Evolutionary conservation across 805 yeast species (phyloP), one percentile per base, ranked within the genome.

Genomic region (Pachysolen tannophilus): DNA sequence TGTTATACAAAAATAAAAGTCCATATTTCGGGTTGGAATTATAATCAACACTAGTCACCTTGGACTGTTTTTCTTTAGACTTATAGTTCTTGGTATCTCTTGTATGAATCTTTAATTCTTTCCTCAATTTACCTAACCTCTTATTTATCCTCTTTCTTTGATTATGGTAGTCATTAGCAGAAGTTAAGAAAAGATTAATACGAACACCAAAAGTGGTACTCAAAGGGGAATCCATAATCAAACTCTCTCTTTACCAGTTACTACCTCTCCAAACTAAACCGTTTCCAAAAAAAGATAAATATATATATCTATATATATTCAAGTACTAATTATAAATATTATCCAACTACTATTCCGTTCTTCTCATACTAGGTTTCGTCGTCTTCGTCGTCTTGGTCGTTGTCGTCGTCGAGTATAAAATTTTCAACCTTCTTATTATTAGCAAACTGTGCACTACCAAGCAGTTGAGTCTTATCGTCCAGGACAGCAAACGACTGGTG

Each of bases 121-220:
- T 78, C 49, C 90, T 84, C 43, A 83, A 60, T 39, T 73, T 74
- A 37, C 71, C 72, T 37, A 87, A 54, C 38, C 72, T 67, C 43
- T 74, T 70, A 40, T 78, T 75, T 36, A 79, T 53, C 45, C 76
- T 68, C 35, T 64, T 67, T 50, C 94, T 78, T 47, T 82, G 81
- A 44, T 73, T 76, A 30, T 69, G 72, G 52, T 60, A 86, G 49
- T 87, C 96, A 13, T 69, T 72, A 1, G 84, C 66, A 4, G 85
- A 67, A 45, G 73, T 74, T 36, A 86, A 65, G 45, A 76, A 72
- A 10, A 78, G 77, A 35, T 70, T 69, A 46, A 70, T 64, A 38
- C 95, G 74, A 10, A 66, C 73, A 10, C 78, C 78, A 38, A 58
- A 60, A 2, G 78, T 71, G 35, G 49, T 41, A 19, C 55, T 53